These are phyloP conservation scores for Cordyceps cicadae DNA, from an alignment of 2,329 filamentous ascomycete species.

Conservation along the genomic window DNA sequence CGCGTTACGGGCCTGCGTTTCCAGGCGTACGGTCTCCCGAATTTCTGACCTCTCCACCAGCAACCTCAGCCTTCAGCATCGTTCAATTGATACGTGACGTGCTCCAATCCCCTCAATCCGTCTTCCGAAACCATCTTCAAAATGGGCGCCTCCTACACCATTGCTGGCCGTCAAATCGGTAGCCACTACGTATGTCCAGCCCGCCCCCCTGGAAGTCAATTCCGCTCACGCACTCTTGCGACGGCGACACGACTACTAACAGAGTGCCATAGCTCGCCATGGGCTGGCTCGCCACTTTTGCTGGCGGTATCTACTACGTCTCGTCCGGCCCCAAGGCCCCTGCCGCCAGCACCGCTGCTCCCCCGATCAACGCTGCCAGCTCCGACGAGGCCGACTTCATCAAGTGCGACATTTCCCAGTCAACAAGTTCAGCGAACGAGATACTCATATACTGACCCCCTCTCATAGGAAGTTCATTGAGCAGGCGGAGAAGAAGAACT, in stretches of 20 bases:
- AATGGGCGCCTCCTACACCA: constrained; percentile 41
- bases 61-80: constrained; percentile 8
- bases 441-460: constrained; percentile 17
- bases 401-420: constrained; percentile 38
- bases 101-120: constrained; percentile 22
- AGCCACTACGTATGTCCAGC: constrained; percentile 47
- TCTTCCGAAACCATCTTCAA: background rate
- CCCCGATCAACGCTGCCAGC: constrained; percentile 54
- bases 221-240: background rate
- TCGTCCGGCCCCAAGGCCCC: constrained; percentile 35
- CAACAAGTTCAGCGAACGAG: background rate
- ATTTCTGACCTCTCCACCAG: constrained; percentile 11
- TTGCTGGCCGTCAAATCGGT: constrained; percentile 52
- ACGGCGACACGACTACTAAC: constrained; percentile 16
- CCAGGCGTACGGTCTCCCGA: constrained; percentile 22
- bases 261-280: constrained; percentile 43
- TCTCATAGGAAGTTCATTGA: constrained; percentile 31
- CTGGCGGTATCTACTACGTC: constrained; percentile 39
- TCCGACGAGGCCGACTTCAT: constrained; percentile 58
- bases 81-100: constrained; percentile 14
- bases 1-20: constrained; percentile 22
- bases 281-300: constrained; percentile 43
- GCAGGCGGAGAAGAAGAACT: constrained; percentile 34
- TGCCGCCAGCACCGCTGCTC: constrained; percentile 35
- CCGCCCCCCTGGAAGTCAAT: constrained; percentile 9